A percentile compares a stretch with the other conserved stretches of the same genome.
These are phyloP conservation scores for Talaromyces liani DNA, from an alignment of 495 filamentous ascomycete genomes.

Conservation along the genomic window DNA sequence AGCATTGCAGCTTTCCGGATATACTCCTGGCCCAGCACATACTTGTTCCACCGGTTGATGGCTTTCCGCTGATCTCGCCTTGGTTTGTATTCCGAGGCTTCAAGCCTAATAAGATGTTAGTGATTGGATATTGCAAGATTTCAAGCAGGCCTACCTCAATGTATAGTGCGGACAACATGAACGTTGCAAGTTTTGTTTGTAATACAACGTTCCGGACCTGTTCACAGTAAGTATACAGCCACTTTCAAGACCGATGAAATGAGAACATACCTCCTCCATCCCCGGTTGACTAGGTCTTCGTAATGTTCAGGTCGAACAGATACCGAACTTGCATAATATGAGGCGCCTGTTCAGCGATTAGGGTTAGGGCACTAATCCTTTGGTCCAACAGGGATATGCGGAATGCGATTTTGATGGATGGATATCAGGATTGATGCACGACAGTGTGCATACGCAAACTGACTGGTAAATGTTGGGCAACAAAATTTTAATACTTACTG, in stretches of 20 bases:
- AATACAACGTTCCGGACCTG: slow-evolving; percentile 74
- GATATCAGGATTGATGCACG: not conserved
- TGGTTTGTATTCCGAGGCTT: slow-evolving; percentile 61
- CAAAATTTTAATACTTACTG: slow-evolving; percentile 31
- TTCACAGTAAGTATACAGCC: slow-evolving; percentile 1
- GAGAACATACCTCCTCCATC: slow-evolving; percentile 73
- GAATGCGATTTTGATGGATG: too few relatives aligned
- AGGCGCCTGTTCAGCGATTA: slow-evolving; percentile 53
- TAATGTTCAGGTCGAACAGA: slow-evolving; percentile 67
- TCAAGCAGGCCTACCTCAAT: slow-evolving; percentile 49
- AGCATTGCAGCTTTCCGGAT: slow-evolving; percentile 61
- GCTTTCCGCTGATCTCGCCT: slow-evolving; percentile 78
- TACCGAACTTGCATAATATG: slow-evolving; percentile 69
- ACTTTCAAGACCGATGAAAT: not conserved
- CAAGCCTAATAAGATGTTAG: slow-evolving; percentile 42
- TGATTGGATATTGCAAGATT: not conserved
- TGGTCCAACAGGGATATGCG: too few relatives aligned
- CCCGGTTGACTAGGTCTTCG: slow-evolving; percentile 73
- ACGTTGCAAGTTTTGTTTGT: slow-evolving; percentile 75
- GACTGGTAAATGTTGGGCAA: not conserved
- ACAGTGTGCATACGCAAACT: not conserved
- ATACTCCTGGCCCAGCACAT: slow-evolving; percentile 74
- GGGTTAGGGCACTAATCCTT: not conserved
- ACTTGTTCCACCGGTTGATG: slow-evolving; percentile 83
- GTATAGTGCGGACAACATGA: slow-evolving; percentile 97